Percentiles rank a stretch among this genome's conserved stretches.
These are phyloP conservation scores for Paecilomyces sp. DNA, from an alignment of 2,329 filamentous ascomycete genomes.

Conservation along the genomic window DNA sequence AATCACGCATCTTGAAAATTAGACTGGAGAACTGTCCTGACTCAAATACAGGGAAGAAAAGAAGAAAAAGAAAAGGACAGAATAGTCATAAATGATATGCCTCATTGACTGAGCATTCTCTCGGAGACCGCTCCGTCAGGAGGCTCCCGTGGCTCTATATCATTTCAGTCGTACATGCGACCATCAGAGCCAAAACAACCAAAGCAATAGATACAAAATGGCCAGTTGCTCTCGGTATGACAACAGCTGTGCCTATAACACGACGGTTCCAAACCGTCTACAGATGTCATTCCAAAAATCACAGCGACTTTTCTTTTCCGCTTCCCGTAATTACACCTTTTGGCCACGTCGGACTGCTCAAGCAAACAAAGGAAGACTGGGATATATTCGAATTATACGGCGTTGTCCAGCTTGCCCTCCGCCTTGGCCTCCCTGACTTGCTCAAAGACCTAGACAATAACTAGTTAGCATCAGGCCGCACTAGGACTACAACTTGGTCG, in stretches of 20 bases:
- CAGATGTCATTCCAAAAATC: slow-evolving; percentile 2
- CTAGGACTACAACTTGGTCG: not conserved
- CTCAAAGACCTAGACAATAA: slow-evolving; percentile 65
- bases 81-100: slow-evolving; percentile 5
- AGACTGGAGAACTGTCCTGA: not conserved
- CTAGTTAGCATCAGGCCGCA: slow-evolving; percentile 20
- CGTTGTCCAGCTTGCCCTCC: slow-evolving; percentile 57
- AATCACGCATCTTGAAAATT: not conserved
- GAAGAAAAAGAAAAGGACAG: slow-evolving; percentile 4
- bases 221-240: slow-evolving; percentile 1
- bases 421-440: slow-evolving; percentile 79
- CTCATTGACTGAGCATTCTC: not conserved
- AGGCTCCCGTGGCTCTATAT: not conserved
- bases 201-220: slow-evolving; percentile 3
- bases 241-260: slow-evolving; percentile 1
- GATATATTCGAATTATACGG: slow-evolving; percentile 16
- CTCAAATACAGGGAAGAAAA: slow-evolving; percentile 1
- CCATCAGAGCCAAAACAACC: slow-evolving; percentile 1
- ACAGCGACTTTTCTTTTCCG: not conserved
- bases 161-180: not conserved
- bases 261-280: not conserved
- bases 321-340: not conserved
- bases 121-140: not conserved
- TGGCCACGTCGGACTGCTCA: slow-evolving; percentile 2
- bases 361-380: slow-evolving; percentile 7